Base-by-base conservation (phyloP, 257 asterid genomes). In the Phtheirospermum japonicum region DNA sequence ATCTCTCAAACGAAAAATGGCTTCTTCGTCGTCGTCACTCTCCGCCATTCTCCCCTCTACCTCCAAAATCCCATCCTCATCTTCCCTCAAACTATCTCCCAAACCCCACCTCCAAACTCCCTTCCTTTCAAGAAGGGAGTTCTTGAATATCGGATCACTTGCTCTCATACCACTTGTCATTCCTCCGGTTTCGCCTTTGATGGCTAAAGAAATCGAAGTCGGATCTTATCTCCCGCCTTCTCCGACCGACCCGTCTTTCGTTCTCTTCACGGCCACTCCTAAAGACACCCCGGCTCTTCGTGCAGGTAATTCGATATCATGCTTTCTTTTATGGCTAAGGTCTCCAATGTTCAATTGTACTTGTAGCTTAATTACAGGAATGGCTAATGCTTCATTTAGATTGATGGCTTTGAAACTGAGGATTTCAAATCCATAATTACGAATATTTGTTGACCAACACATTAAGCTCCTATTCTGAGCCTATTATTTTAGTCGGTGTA, bases 231-330 rank as follows among this genome's bases (percentile, higher is more conserved):
- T 93, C 20, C 99, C 96, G 42, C 76, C 82, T 0, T 85, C 88
- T 10, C 81, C 94, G 0, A n/a, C 63, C 65, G 76, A 89, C 79
- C 89, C 91, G 5, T 79, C 97, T 36, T 93, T 93, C 75, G 99
- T 93, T 14, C 77, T 87, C 67, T 93, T 87, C 80, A 71, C 84
- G 37, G 97, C 97, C 66, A 80, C 95, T 20, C 46, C 84, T 0
- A 87, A 85, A 65, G 97, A 93, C 77, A 92, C 99, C 59, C 99
- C 99, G 70, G 97, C 99, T 52, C 95, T 92, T 50, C 99, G 99
- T 73, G 99, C 97, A 68, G 99, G 99, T 92, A 83, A 64, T n/a
- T n/a, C n/a, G n/a, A n/a, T n/a, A n/a, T n/a, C n/a, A n/a, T n/a
- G n/a, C n/a, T n/a, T n/a, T n/a, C n/a, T n/a, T n/a, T n/a, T n/a